Base-by-base conservation (phyloP, 768 basidiomycete genomes). In the Suillus spraguei region DNA sequence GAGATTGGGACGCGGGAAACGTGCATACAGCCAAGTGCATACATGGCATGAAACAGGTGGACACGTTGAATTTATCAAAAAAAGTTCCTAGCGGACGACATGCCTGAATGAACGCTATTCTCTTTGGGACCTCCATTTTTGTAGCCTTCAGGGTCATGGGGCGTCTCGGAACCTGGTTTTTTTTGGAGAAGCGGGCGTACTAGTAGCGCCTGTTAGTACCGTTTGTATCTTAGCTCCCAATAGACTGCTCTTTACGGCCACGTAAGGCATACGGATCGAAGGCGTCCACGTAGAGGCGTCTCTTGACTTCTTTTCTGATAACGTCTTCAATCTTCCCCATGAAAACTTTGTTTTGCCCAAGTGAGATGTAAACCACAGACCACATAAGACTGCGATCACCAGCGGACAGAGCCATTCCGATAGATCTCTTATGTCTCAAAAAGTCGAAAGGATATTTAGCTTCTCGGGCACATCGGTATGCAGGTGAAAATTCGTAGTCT, bases 271-370 rank as follows among this genome's bases (percentile, higher is more conserved):
- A 66, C 44, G 71, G 44, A 20, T 72, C 71, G 53, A 63, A 60
- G 50, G 60, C 64, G 60, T 73, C 70, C 60, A 72, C 59, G 17
- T 62, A 68, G 35, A 79, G 70, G 32, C 80, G 79, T 42, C 70
- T 66, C 39, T 63, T 65, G 6, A 83, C 64, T 64, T 83, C 81
- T 32, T 62, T 44, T 62, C 53, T 64, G 10, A 83, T 72, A 2
- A 71, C 69, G 13, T 63, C 62, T 55, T 83, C 78, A 41, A 85
- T 73, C 24, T 60, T 42, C 5, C 77, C 71, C 83, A 84, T 83
- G 20, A 74, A 70, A 38, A 36, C 42, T 7, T 75, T 74, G 74
- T 79, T 74, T 41, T 71, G 67, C 5, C 67, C 68, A 11, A 84
- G 66, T 0, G 71, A 75, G 3, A 71, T 70, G 49, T 74, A 76